These are phyloP conservation scores for Camelina sativa DNA, from an alignment of 345 rosid species.

Conservation along the genomic window DNA sequence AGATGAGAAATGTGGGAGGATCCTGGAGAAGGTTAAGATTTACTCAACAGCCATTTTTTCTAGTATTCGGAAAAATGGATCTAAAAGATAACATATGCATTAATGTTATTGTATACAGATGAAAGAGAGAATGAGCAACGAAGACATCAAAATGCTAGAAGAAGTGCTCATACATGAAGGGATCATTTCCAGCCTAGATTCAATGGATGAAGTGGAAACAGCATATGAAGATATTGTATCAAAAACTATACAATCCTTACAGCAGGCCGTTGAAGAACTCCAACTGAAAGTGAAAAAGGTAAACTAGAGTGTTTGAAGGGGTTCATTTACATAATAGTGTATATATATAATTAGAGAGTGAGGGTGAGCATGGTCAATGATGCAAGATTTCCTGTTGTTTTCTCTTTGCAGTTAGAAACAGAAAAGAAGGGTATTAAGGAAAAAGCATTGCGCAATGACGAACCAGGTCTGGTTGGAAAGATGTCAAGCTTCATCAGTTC, in stretches of 20 bases:
- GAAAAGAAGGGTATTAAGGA: constrained; percentile 55
- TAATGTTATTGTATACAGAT: constrained; percentile 47
- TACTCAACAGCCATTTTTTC: constrained; percentile 16
- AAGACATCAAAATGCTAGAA: constrained; percentile 71
- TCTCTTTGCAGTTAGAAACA: constrained; percentile 50
- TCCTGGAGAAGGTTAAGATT: constrained; percentile 58
- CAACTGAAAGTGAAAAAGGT: constrained; percentile 56
- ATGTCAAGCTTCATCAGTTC: constrained; percentile 40
- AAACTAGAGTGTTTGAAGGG: constrained; percentile 27
- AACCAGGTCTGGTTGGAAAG: constrained; percentile 35
- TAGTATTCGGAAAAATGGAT: constrained; percentile 26
- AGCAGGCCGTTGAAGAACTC: constrained; percentile 61
- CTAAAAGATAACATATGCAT: constrained; percentile 2
- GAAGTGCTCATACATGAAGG: constrained; percentile 66
- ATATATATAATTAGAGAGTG: constrained; percentile 3
- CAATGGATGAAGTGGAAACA: constrained; percentile 53
- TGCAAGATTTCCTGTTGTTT: constrained; percentile 24
- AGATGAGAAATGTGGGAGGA: constrained; percentile 57
- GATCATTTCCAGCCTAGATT: constrained; percentile 49
- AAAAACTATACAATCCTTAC: constrained; percentile 54
- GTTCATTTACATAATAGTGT: constrained; percentile 1
- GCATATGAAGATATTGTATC: constrained; percentile 51
- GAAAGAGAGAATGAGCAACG: constrained; percentile 61
- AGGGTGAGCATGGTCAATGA: neutral
- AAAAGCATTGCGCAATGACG: constrained; percentile 45